Evolutionary conservation across 139 green algal genomes (phyloP).

Genomic region (Volvox reticuliferus): DNA sequence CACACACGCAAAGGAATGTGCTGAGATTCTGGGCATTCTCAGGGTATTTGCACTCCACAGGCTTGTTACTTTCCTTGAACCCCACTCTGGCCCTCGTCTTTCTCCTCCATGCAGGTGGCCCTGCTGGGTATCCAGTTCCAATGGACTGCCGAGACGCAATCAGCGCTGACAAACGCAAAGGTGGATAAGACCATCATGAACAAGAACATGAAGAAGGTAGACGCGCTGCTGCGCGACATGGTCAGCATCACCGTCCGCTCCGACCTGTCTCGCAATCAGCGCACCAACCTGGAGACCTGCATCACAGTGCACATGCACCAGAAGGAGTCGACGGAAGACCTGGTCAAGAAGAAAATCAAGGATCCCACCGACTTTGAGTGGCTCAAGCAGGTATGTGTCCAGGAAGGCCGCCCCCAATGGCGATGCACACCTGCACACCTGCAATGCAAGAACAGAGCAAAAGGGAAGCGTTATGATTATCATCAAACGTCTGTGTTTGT

Average conservation of each 20-base stretch:
- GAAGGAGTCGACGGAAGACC: constrained; percentile 94
- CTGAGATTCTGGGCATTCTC: too few species aligned
- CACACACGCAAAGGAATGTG: too few species aligned
- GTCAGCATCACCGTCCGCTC: constrained; percentile 86
- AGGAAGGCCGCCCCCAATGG: too few species aligned
- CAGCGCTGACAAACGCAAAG: constrained; percentile 73
- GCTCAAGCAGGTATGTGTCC: constrained; percentile 89
- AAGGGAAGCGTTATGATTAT: too few species aligned
- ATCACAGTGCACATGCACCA: constrained; percentile 98
- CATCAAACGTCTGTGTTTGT: background rate
- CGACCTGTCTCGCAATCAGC: constrained; percentile 86
- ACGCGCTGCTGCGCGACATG: constrained; percentile 70
- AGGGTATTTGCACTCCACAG: too few species aligned
- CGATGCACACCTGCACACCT: too few species aligned
- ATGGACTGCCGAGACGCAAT: constrained; percentile 95
- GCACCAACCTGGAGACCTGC: constrained; percentile 96
- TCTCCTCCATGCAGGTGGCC: constrained; percentile 68
- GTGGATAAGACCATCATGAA: constrained; percentile 91
- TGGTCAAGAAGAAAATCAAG: constrained; percentile 92
- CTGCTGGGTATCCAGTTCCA: constrained; percentile 96
- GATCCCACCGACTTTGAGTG: constrained; percentile 98
- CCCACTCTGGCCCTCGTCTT: background rate
- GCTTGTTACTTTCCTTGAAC: too few species aligned
- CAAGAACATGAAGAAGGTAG: constrained; percentile 90
- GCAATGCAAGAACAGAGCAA: too few species aligned